Evolutionary conservation across 164 flowering plant genomes (phyloP).

Genomic region (Chloranthus sessilifolius): DNA sequence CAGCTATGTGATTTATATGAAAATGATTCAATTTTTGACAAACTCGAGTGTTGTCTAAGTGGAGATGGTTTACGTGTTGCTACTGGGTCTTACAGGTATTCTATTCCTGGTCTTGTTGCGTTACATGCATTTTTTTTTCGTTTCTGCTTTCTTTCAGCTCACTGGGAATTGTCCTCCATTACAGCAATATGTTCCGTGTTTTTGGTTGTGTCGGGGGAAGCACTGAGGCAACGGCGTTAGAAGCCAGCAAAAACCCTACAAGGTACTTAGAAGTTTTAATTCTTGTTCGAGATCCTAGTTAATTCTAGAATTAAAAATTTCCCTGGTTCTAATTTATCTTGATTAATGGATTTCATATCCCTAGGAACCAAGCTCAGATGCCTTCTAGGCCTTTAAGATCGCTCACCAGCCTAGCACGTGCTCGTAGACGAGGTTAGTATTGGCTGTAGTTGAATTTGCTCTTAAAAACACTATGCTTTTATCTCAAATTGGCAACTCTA

Average conservation of each 20-base stretch:
- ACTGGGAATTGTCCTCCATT: neutral
- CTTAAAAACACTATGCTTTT: too few species aligned
- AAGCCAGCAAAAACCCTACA: conserved; percentile 88
- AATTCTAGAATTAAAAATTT: too few species aligned
- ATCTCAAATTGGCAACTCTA: too few species aligned
- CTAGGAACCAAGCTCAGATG: conserved; percentile 71
- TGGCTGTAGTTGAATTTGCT: neutral
- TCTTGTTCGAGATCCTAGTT: neutral
- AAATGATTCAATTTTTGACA: too few species aligned
- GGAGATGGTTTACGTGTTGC: too few species aligned
- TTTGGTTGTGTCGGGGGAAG: conserved; percentile 64
- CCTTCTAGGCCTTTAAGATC: conserved; percentile 70
- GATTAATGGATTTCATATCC: neutral
- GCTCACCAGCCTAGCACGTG: conserved; percentile 56
- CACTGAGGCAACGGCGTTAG: conserved; percentile 67
- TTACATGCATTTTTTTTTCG: neutral
- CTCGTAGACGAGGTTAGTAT: conserved; percentile 64
- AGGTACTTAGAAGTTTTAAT: conserved; percentile 34
- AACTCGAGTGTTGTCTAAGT: too few species aligned
- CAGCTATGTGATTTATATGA: too few species aligned
- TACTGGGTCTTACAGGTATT: too few species aligned
- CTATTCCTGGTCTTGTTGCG: too few species aligned
- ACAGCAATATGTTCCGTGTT: conserved; percentile 80
- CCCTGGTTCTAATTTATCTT: neutral
- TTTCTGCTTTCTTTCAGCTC: neutral